phyloP scores from a whole-genome alignment of 129 eudicot genomes.

The Rutidosis leptorrhynchoides region DNA sequence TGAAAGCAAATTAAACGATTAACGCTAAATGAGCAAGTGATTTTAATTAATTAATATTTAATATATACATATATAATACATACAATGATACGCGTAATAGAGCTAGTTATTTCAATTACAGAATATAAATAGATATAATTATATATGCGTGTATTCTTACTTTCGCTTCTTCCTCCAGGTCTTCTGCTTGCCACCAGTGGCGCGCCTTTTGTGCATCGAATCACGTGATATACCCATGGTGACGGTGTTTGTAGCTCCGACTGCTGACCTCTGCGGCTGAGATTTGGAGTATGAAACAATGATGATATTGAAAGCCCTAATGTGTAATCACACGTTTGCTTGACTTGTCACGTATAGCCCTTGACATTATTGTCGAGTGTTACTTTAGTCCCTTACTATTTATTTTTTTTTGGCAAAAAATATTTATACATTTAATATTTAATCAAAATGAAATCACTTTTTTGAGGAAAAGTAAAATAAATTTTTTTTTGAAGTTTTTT shows the following conservation, averaged over 20 bases:
- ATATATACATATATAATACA: not conserved
- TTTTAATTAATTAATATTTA: not conserved
- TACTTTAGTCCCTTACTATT: not conserved
- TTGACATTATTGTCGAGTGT: not conserved
- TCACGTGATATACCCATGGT: constrained; percentile 32
- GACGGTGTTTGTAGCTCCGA: constrained; percentile 7
- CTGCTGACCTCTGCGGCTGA: constrained; percentile 10
- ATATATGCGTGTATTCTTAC: not conserved
- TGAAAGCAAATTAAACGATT: not conserved
- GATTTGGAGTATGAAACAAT: not conserved
- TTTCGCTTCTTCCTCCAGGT: constrained; percentile 37
- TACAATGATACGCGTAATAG: not conserved
- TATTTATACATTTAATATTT: no score
- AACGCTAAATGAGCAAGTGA: not conserved
- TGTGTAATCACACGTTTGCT: not conserved
- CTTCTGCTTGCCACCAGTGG: constrained; percentile 36
- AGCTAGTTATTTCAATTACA: not conserved
- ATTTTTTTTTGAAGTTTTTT: no score
- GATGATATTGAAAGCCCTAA: constrained; percentile 6
- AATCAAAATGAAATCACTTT: no score
- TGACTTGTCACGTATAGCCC: constrained; percentile 5
- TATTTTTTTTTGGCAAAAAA: no score
- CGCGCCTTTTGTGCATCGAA: constrained; percentile 31
- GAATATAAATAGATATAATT: not conserved
- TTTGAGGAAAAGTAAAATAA: not conserved